A percentile compares a stretch with the other conserved stretches of the same genome.
Conservation (phyloP, 495 filamentous ascomycete species). For the Aspergillus nanangensis region DNA sequence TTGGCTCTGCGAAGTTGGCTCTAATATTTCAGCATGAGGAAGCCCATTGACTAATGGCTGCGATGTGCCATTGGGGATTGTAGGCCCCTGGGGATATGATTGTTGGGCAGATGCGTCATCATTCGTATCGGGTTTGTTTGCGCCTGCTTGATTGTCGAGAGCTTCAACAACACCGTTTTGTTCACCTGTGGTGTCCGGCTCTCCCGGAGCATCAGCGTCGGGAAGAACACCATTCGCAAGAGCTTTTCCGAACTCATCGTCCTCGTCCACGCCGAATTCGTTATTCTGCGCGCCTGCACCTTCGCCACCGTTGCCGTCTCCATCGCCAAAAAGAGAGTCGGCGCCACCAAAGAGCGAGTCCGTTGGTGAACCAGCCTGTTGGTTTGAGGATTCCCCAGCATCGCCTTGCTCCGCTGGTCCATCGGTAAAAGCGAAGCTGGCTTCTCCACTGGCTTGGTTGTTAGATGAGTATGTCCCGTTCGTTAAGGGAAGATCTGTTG, state of each 20-base stretch:
- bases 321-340: constrained; percentile 75
- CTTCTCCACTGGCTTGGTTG: constrained; percentile 40
- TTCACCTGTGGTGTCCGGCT: constrained; percentile 22
- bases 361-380: constrained; percentile 59
- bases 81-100: constrained; percentile 8
- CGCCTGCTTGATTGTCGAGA: constrained; percentile 3
- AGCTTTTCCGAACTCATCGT: constrained; percentile 79
- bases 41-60: constrained; percentile 43
- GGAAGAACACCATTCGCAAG: constrained; percentile 59
- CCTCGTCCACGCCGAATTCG: constrained; percentile 69
- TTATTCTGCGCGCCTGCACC: constrained; percentile 52
- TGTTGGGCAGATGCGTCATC: constrained; percentile 9
- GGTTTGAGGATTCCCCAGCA: constrained; percentile 28
- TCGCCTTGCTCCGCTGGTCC: constrained; percentile 38
- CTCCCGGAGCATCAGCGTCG: constrained; percentile 36
- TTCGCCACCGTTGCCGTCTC: constrained; percentile 54
- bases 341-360: constrained; percentile 61
- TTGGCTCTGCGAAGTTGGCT: constrained; percentile 22
- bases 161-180: constrained; percentile 18
- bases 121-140: constrained; percentile 4
- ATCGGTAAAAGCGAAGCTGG: constrained; percentile 39
- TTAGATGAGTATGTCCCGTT: constrained; percentile 70
- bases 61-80: constrained; percentile 17
- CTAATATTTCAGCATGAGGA: constrained; percentile 46
- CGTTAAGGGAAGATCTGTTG: constrained; percentile 47